Evolutionary conservation across 2,329 filamentous ascomycete species (phyloP).

Genomic region (Pseudogymnoascus sp.): DNA sequence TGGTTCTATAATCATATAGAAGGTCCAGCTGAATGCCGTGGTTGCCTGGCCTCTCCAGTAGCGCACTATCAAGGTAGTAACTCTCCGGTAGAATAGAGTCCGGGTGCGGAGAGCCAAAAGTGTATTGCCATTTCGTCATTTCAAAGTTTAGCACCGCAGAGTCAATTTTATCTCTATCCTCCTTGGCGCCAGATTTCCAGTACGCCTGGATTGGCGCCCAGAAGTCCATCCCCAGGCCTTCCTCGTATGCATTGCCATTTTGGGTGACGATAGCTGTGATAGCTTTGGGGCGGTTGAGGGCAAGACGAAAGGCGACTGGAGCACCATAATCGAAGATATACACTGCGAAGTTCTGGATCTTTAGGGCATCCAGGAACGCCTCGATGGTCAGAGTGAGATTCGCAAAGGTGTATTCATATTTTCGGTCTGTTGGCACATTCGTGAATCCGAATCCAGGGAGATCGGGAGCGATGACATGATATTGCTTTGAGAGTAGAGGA

Average conservation of each 20-base stretch:
- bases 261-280: slow-evolving; percentile 47
- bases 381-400: slow-evolving; percentile 39
- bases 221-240: slow-evolving; percentile 36
- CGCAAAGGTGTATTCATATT: slow-evolving; percentile 46
- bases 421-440: slow-evolving; percentile 28
- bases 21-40: slow-evolving; percentile 47
- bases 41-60: slow-evolving; percentile 41
- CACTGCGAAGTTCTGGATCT: slow-evolving; percentile 39
- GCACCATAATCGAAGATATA: slow-evolving; percentile 59
- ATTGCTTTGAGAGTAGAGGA: slow-evolving; percentile 28
- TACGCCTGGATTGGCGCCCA: slow-evolving; percentile 18
- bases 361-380: slow-evolving; percentile 40
- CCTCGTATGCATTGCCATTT: slow-evolving; percentile 52
- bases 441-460: slow-evolving; percentile 54
- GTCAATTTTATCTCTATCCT: slow-evolving; percentile 13
- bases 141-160: slow-evolving; percentile 18
- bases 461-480: slow-evolving; percentile 45
- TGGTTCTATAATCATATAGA: slow-evolving; percentile 48
- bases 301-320: slow-evolving; percentile 45
- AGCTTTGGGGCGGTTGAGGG: slow-evolving; percentile 37
- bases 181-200: slow-evolving; percentile 14
- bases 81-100: neutral
- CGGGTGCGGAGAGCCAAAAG: neutral
- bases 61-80: slow-evolving; percentile 40
- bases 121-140: slow-evolving; percentile 17